Evolutionary conservation across 805 yeast genomes (phyloP), one percentile per base, ranked within the genome.

Genomic region (Saccharomyces jurei): DNA sequence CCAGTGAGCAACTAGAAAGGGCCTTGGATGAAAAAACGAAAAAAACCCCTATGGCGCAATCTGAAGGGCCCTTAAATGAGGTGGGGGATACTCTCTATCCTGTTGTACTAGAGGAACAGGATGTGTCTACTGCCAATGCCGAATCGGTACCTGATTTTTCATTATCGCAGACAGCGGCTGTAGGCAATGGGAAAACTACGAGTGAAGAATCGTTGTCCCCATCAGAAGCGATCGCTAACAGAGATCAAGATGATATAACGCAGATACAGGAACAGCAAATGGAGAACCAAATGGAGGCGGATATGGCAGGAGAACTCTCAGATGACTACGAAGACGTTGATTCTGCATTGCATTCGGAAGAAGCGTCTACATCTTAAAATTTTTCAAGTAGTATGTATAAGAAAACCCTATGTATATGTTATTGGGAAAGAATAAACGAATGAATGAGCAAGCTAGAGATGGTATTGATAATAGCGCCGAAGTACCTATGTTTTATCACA

Each of bases 211-310:
- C 44, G 2, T 10, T 41, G 48, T 48, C 54, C 6, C 32, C 49
- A 11, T 46, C 41, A 8, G 57, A 54, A 3, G 51, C 54, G 22
- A 52, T 60, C 10, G 49, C 49, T 17, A 50, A 58, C 1, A 52
- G 60, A 49, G 60, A 60, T 29, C 58, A 58, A 41, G 31, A 52
- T 41, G 63, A 50, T 6, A 10, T 8, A 1, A 44, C 57, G 11
- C 57, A 55, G 21, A 17, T 53, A 10, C 13, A 57, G 32, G 64
- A 62, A 41, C 56, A 54, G 41, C 48, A 53, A 13, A 22, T 60
- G 22, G 65, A 62, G 49, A 56, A 53, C 2, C 46, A 52, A 27
- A 51, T 52, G 4, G 63, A 59, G 50, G 49, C n/a, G 11, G 52
- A 47, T 28, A 57, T 59, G 58, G 50, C 54, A 48, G 41, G 50